phyloP scores from a whole-genome alignment of 2,329 filamentous ascomycete genomes.

The Scedosporium apiospermum region DNA sequence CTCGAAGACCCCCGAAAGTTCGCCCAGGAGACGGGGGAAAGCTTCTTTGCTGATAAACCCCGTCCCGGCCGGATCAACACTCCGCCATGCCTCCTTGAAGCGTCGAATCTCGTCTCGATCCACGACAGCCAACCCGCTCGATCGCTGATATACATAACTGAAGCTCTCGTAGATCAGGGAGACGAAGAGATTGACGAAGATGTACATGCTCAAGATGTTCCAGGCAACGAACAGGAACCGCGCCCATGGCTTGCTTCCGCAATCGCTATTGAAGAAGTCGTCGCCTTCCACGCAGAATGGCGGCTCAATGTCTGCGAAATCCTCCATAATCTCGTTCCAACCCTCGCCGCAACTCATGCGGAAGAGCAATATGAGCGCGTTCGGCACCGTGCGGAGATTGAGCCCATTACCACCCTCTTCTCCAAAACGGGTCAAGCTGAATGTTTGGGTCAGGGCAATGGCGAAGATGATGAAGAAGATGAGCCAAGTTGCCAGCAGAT shows the following conservation, averaged over 20 bases:
- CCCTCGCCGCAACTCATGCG: conserved; percentile 89
- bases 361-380: conserved; percentile 87
- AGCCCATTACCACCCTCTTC: conserved; percentile 62
- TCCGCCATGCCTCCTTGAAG: conserved; percentile 98
- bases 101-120: conserved; percentile 89
- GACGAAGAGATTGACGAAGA: conserved; percentile 96
- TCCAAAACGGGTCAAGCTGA: conserved; percentile 87
- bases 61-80: conserved; percentile 81
- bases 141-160: conserved; percentile 96
- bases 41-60: conserved; percentile 85
- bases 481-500: conserved; percentile 92
- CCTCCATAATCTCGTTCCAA: conserved; percentile 96
- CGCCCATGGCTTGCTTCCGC: conserved; percentile 84
- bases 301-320: conserved; percentile 71
- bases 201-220: conserved; percentile 99
- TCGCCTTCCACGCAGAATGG: conserved; percentile 68
- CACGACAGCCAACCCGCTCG: conserved; percentile 82
- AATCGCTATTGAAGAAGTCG: conserved; percentile 81
- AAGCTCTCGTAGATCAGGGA: conserved; percentile 99
- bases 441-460: conserved; percentile 91
- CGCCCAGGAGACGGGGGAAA: conserved; percentile 80
- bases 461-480: conserved; percentile 94
- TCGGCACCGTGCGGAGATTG: conserved; percentile 90
- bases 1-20: conserved; percentile 90
- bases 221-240: conserved; percentile 84